phyloP scores from a whole-genome alignment of 352 stramenopile species.

The Phytophthora fragariaefolia region DNA sequence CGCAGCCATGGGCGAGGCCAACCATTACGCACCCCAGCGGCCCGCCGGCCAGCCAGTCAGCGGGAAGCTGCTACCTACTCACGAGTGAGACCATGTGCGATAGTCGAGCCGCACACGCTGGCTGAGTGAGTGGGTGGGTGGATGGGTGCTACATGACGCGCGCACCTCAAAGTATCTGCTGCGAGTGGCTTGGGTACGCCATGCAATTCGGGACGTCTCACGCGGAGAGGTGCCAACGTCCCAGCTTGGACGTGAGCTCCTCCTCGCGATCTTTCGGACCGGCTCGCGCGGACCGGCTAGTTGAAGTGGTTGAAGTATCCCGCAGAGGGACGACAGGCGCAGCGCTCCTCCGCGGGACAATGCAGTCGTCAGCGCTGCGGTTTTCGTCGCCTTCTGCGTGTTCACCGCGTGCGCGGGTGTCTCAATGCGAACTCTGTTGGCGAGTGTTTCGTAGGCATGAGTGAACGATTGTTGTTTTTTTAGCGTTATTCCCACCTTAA shows the following conservation, averaged over 20 bases:
- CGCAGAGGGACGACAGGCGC: conserved; percentile 34
- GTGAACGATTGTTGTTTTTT: too few relatives aligned
- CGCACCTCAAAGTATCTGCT: not conserved
- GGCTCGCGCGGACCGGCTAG: conserved; percentile 40
- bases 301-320: conserved; percentile 41
- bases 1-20: too few relatives aligned
- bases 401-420: not conserved
- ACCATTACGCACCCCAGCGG: too few relatives aligned
- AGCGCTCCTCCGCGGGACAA: not conserved
- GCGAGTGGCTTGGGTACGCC: not conserved
- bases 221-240: not conserved
- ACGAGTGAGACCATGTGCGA: not conserved
- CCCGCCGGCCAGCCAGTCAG: too few relatives aligned
- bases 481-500: too few relatives aligned
- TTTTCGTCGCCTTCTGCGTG: conserved; percentile 9
- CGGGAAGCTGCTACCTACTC: not conserved
- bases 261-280: conserved; percentile 32
- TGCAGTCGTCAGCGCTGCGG: conserved; percentile 17
- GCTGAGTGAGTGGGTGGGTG: conserved; percentile 12
- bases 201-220: conserved; percentile 33
- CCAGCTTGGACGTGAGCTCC: conserved; percentile 15
- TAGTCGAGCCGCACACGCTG: conserved; percentile 12
- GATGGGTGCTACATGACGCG: too few relatives aligned
- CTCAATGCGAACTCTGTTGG: too few relatives aligned
- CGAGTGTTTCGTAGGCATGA: too few relatives aligned